These are phyloP conservation scores for Trypanosomatidae sp. DNA, from an alignment of 208 protist species.

Conservation along the genomic window DNA sequence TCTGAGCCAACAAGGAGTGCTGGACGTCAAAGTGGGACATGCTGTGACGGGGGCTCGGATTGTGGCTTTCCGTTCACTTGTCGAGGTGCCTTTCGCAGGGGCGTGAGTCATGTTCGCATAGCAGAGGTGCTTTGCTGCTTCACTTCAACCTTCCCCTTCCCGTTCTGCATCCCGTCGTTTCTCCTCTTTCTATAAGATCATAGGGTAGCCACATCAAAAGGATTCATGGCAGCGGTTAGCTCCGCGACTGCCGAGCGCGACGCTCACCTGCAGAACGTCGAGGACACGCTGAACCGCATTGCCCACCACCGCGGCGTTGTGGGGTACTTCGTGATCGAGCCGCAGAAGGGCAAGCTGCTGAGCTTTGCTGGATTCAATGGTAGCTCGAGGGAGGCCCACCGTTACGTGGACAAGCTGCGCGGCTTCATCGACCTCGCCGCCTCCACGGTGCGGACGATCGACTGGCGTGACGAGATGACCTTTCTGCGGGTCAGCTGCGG, in stretches of 20 bases:
- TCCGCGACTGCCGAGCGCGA: conserved; percentile 63
- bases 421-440: conserved; percentile 64
- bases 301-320: conserved; percentile 71
- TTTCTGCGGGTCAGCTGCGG: conserved; percentile 82
- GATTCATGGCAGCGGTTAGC: too few relatives aligned
- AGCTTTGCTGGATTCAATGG: conserved; percentile 61
- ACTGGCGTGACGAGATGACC: conserved; percentile 78
- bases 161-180: too few relatives aligned
- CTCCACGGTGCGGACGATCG: conserved; percentile 76
- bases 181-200: too few relatives aligned
- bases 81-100: too few relatives aligned
- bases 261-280: conserved; percentile 58
- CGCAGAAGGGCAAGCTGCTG: conserved; percentile 53
- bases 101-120: too few relatives aligned
- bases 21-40: too few relatives aligned
- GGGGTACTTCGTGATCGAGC: conserved; percentile 79
- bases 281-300: conserved; percentile 72
- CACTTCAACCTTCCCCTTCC: too few relatives aligned
- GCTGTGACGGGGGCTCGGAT: too few relatives aligned
- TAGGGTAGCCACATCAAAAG: too few relatives aligned
- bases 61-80: too few relatives aligned
- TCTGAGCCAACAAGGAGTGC: too few relatives aligned
- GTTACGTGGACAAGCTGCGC: conserved; percentile 61
- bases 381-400: conserved; percentile 35
- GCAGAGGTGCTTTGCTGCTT: too few relatives aligned